Conservation (phyloP, 257 asterid species). For the Primulina tabacum region DNA sequence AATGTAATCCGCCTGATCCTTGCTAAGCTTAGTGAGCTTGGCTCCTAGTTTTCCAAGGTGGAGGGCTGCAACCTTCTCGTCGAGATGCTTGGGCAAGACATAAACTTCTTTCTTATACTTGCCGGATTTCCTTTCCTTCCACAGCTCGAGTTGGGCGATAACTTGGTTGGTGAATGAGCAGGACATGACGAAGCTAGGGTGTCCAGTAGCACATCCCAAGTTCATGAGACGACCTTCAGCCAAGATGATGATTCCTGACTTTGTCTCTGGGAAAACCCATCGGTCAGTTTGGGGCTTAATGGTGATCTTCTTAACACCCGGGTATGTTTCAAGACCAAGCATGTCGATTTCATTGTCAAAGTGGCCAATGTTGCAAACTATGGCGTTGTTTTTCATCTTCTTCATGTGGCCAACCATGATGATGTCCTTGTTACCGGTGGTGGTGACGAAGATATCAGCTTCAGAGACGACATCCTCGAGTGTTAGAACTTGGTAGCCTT, state of each 20-base stretch:
- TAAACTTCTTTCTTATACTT: constrained; percentile 46
- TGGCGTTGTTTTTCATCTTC: background rate
- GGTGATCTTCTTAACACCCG: constrained; percentile 28
- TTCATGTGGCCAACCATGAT: background rate
- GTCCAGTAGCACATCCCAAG: constrained; percentile 56
- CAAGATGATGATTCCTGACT: background rate
- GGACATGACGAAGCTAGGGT: constrained; percentile 54
- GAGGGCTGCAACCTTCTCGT: background rate
- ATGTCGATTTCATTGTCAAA: background rate
- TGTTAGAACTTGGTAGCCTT: background rate
- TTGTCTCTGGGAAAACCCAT: constrained; percentile 23
- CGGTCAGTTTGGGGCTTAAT: constrained; percentile 45
- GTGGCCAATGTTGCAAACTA: background rate
- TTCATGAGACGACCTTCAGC: constrained; percentile 49
- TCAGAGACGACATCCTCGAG: background rate
- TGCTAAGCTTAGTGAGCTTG: constrained; percentile 41
- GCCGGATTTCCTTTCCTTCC: constrained; percentile 37
- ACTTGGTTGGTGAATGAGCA: constrained; percentile 56
- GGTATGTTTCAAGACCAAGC: background rate
- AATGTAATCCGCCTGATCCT: constrained; percentile 47
- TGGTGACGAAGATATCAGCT: background rate
- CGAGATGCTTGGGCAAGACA: background rate
- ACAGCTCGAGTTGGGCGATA: constrained; percentile 51
- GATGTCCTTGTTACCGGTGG: background rate
- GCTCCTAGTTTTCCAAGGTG: background rate